Evolutionary conservation across 805 yeast genomes (phyloP), one percentile per base, ranked within the genome.

Genomic region (Starmerella floricola): DNA sequence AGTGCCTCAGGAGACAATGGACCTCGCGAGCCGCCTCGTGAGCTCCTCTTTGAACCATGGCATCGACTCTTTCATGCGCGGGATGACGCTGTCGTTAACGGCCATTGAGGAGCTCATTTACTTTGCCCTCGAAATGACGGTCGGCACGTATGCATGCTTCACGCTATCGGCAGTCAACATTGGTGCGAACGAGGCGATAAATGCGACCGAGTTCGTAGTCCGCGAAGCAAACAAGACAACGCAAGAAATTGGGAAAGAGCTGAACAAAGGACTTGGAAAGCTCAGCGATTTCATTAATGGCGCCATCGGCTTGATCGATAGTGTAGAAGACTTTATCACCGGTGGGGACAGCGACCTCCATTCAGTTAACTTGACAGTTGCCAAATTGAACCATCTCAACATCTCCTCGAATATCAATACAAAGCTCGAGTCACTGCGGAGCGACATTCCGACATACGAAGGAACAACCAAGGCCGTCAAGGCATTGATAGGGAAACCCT

Each of bases 131-230:
- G 85, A 86, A 26, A 53, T 88, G 49, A 72, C 80, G 36, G 59
- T 86, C 2, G 97, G 96, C 0, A 91, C 97, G 0, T 84, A 83
- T 60, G 78, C 80, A 0, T 91, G 98, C 59, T 64, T 91, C 12
- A 58, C 85, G 12, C 74, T 81, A 0, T 78, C 91, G 4, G 74
- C 86, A 0, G 66, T 87, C 6, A 78, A 74, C 53, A 83, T 87
- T 3, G 71, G 82, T 0, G 79, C 78, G 1, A 76, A 74, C 50
- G 74, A 76, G 24, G 93, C 93, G 0, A 58, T 82, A 1, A 79
- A 82, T 55, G 73, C 84, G 1, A 76, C 94, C 0, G 82, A 79
- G 51, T 56, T 70, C 1, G 64, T 84, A 1, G 67, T 86, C 6
- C 57, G 58, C 3, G 61, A 68, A 17, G 81, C 85, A 2, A 85